Evolutionary conservation across 352 stramenopile genomes (phyloP).

Genomic region (Aphanomyces astaci): DNA sequence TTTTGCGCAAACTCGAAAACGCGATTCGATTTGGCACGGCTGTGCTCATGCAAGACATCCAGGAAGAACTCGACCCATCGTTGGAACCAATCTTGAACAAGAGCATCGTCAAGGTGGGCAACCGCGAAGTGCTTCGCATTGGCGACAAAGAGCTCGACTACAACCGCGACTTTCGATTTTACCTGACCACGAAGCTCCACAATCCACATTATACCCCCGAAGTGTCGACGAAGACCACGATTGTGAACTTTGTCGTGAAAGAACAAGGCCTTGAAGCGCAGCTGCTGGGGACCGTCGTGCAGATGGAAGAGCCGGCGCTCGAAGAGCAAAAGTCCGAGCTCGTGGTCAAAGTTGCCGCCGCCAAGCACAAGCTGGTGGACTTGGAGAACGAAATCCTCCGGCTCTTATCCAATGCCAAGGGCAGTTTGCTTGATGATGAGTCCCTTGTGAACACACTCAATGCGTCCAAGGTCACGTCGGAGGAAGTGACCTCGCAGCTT

Average conservation of each 20-base stretch:
- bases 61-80: conserved; percentile 92
- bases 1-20: conserved; percentile 90
- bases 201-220: conserved; percentile 95
- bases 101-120: conserved; percentile 91
- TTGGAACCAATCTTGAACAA: conserved; percentile 92
- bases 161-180: conserved; percentile 91
- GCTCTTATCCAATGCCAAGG: conserved; percentile 85
- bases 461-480: conserved; percentile 90
- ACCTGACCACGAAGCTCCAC: conserved; percentile 94
- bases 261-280: conserved; percentile 92
- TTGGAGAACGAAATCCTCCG: conserved; percentile 94
- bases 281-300: conserved; percentile 90
- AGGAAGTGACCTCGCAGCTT: conserved; percentile 90
- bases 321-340: conserved; percentile 93
- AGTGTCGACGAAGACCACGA: conserved; percentile 92
- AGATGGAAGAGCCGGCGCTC: conserved; percentile 89
- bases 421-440: conserved; percentile 91
- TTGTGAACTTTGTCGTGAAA: conserved; percentile 96
- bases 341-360: conserved; percentile 83
- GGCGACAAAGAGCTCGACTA: conserved; percentile 96
- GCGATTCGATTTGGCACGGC: conserved; percentile 90
- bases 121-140: conserved; percentile 88
- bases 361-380: conserved; percentile 93
- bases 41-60: conserved; percentile 93
- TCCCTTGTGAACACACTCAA: conserved; percentile 93